These are phyloP conservation scores for Mycena olivaceomarginata DNA, from an alignment of 768 basidiomycete species.

Conservation along the genomic window DNA sequence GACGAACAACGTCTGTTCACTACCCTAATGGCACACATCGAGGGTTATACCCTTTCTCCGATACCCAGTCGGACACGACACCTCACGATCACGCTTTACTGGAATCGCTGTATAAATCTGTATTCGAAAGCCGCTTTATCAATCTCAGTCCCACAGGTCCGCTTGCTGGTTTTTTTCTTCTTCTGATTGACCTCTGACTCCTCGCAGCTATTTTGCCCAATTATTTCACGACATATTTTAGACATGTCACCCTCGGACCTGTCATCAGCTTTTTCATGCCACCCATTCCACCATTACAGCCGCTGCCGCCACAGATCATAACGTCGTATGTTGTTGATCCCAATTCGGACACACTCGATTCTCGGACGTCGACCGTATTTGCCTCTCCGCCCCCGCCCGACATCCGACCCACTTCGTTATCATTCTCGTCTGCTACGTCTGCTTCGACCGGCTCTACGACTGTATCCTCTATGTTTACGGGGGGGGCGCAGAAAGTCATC, in stretches of 20 bases:
- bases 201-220: constrained; percentile 77
- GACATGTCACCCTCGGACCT: constrained; percentile 78
- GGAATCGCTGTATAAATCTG: constrained; percentile 79
- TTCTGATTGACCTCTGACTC: constrained; percentile 18
- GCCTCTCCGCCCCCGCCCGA: constrained; percentile 58
- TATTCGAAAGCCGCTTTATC: constrained; percentile 84
- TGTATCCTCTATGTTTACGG: constrained; percentile 44
- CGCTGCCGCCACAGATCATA: constrained; percentile 68
- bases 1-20: constrained; percentile 69
- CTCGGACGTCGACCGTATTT: constrained; percentile 60
- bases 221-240: constrained; percentile 83
- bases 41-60: constrained; percentile 57
- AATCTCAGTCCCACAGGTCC: constrained; percentile 82
- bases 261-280: constrained; percentile 82
- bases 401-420: constrained; percentile 66
- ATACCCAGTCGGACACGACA: constrained; percentile 56
- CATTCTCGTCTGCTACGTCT: constrained; percentile 73
- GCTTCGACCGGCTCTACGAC: constrained; percentile 55
- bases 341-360: constrained; percentile 56
- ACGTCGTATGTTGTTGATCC: constrained; percentile 62
- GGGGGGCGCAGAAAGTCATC: constrained; percentile 41
- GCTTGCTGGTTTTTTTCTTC: constrained; percentile 39
- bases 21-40: constrained; percentile 68
- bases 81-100: constrained; percentile 83
- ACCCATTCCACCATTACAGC: constrained; percentile 77